Evolutionary conservation across 495 filamentous ascomycete genomes (phyloP), one percentile per base, ranked within the genome.

Genomic region (Coniosporium apollinis): DNA sequence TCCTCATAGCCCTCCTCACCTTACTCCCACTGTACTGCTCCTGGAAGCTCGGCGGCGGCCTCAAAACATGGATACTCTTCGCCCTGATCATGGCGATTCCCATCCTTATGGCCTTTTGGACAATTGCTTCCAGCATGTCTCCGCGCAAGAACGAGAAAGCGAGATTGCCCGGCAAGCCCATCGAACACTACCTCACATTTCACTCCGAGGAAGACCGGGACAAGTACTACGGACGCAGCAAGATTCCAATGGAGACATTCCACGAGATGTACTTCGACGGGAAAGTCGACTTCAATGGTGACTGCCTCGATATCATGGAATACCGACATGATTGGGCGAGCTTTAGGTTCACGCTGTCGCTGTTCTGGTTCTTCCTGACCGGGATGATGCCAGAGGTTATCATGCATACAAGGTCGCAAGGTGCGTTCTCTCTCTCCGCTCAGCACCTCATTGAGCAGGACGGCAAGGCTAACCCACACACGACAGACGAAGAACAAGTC

Each of bases 251-350:
- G 66, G 69, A 82, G 60, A 84, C 79, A 29, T 91, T 91, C 62
- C 70, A 82, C 42, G 80, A 89, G 56, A 85, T 76, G 77, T 89
- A 86, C 64, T 85, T 89, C 51, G 74, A 81, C 47, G 77, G 79
- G 35, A 69, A 81, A 32, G 82, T 86, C 39, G 77, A 82, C 45
- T 83, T 89, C 64, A 89, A 85, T 49, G 81, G 79, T 35, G 82
- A 91, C 50, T 65, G 60, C 39, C 65, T 91, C 43, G 82, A 87
- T 44, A 61, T 79, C 28, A 42, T 89, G 50, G 83, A 91, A 60
- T 81, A 79, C 57, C 65, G 82, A 44, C 83, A 89, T 50, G 82
- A 91, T 51, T 91, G 82, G 83, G 77, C 77, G 36, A 83, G 57
- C 58, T 86, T 85, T 64, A 58, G 67, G 36, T 91, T 91, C 54